Percentiles rank a stretch among this genome's conserved stretches.
phyloP scores from a whole-genome alignment of 306 rosid genomes.

The Pachyrhizus erosus region DNA sequence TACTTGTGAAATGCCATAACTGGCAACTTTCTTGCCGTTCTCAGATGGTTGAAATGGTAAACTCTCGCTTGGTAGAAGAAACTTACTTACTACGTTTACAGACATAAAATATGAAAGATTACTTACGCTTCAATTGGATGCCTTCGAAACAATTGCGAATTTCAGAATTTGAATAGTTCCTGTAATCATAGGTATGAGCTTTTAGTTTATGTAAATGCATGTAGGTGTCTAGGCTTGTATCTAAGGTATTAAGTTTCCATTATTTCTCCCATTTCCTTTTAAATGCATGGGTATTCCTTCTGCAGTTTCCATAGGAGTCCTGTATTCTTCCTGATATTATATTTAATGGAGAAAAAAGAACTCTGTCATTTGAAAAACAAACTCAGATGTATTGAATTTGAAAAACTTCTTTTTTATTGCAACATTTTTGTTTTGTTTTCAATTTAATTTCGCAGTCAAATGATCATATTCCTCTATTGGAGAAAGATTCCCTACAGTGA shows the following conservation, averaged over 20 bases:
- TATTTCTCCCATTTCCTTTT: background rate
- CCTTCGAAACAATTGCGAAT: conserved; percentile 14
- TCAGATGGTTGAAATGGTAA: conserved; percentile 74
- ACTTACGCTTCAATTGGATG: conserved; percentile 24
- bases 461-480: background rate
- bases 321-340: background rate
- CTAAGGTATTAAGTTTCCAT: conserved; percentile 25
- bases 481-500: no score
- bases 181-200: background rate
- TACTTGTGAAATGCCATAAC: conserved; percentile 37
- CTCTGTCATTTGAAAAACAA: background rate
- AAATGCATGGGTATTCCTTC: background rate
- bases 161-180: conserved; percentile 10
- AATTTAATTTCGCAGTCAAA: background rate
- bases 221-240: conserved; percentile 15
- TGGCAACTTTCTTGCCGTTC: conserved; percentile 32
- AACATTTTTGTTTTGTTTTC: background rate
- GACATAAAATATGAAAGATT: conserved; percentile 30
- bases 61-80: conserved; percentile 55
- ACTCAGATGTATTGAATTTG: conserved; percentile 17
- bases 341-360: background rate
- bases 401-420: background rate
- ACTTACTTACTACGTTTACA: conserved; percentile 71
- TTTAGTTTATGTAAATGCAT: conserved; percentile 28
- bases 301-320: background rate